A percentile compares a stretch with the other conserved stretches of the same genome.
Conservation (phyloP, 768 basidiomycete genomes). For the Roridomyces roridus region DNA sequence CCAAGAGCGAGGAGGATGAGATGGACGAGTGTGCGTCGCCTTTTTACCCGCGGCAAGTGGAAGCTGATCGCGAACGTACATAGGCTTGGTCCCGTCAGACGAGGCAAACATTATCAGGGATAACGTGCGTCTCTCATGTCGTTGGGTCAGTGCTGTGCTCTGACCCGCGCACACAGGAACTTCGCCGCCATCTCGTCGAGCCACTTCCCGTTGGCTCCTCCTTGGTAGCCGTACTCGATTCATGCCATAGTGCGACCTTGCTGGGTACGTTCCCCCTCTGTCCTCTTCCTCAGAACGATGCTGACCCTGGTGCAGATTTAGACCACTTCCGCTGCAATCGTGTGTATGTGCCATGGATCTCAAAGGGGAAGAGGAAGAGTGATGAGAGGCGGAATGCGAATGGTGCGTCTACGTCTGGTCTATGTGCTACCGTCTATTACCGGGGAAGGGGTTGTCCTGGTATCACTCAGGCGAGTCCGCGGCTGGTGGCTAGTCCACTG, state of each 20-base stretch:
- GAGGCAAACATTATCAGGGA: constrained; percentile 38
- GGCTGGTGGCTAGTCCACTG: no score
- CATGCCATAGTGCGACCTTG: constrained; percentile 48
- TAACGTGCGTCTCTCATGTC: constrained; percentile 39
- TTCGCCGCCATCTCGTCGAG: constrained; percentile 42
- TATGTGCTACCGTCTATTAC: no score
- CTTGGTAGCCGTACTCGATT: constrained; percentile 46
- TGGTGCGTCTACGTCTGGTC: no score
- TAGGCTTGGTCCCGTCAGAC: constrained; percentile 48
- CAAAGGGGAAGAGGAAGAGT: constrained; percentile 46
- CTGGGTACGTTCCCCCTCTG: constrained; percentile 34
- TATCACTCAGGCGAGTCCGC: no score
- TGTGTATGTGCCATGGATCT: constrained; percentile 53
- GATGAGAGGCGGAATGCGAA: constrained; percentile 38
- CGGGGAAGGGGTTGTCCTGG: no score
- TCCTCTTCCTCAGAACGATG: not conserved
- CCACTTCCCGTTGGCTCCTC: constrained; percentile 42
- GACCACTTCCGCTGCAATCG: constrained; percentile 51
- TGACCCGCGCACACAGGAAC: no score
- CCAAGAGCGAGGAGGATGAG: constrained; percentile 48
- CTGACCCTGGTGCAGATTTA: constrained; percentile 37
- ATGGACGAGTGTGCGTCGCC: constrained; percentile 48
- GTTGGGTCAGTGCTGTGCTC: no score
- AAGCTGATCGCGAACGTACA: constrained; percentile 1
- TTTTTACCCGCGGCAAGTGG: no score